Base-by-base conservation (phyloP, 2,329 filamentous ascomycete genomes). In the Cladophialophora exuberans region DNA sequence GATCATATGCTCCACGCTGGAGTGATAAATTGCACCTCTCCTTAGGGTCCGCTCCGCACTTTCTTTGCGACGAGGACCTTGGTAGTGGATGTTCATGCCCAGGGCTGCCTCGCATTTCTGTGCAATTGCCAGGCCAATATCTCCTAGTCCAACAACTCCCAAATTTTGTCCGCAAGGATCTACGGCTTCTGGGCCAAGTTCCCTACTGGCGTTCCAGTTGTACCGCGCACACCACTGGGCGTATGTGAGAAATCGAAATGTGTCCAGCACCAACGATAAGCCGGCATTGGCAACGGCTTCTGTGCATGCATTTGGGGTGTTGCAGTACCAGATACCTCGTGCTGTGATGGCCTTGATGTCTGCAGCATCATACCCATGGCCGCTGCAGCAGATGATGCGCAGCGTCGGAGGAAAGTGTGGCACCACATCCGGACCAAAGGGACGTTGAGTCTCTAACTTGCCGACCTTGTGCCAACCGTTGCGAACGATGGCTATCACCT, bases 381-480 rank as follows among this genome's bases (percentile, higher is more conserved):
- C 48, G 23, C 35, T 42, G 38, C 48, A 51, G 18, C 50, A 46
- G 22, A 53, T 38, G 28, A 53, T 33, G 13, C 25, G 18, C 22
- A 53, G 36, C 13, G 50, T 18, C 11, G 41, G 11, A 4, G 50
- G 50, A 15, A 45, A 45, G 20, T 45, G 56, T 6, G 45, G 57
- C 11, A 66, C 52, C 6, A 62, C 48, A 17, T 57, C 52, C 13
- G 18, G 18, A 6, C 36, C 18, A 5, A 62, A 65, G 28, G 56
- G 58, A 58, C 65, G 71, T n/a, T 65, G 56, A 22, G 46, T 53
- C 54, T 69, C 65, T 35, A 60, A 69, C 6, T 59, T 62, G 18
- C 67, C 67, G 23, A 64, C 65, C 54, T 70, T 69, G 26, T 65
- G 62, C 68, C 68, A 70, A 6, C 68, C 68, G 11, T 63, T 66